Base-by-base conservation (phyloP, 2,329 filamentous ascomycete genomes). In the Xylaria sp. region DNA sequence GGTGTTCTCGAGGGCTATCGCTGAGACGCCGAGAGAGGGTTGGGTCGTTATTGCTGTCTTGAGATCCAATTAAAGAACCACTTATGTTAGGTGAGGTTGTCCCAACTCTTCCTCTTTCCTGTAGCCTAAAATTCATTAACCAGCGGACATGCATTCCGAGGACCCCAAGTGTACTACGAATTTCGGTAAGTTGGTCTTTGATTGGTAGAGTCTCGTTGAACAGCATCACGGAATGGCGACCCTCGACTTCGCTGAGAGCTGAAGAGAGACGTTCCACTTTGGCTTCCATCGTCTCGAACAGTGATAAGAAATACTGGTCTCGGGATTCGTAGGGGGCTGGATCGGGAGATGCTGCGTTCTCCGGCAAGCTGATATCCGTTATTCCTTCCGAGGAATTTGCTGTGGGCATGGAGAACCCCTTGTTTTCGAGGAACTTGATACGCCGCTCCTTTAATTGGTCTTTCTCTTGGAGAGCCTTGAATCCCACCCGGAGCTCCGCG, bases 161-260 rank as follows among this genome's bases (percentile, higher is more conserved):
- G 73, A 88, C 85, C 60, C 86, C 87, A 68, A 88, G 80, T 71
- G 84, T 88, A 78, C 85, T 88, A 52, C 85, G 82, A 51, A 89
- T 80, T 76, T 90, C 88, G 3, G 85, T 84, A n/a, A 90, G 83
- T 77, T 90, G 87, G 67, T 90, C 88, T 66, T 88, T 87, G 69
- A 90, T 85, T 8, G 86, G 87, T 74, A 89, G 83, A 5, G 88
- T 86, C 76, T 90, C 87, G 73, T 89, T 90, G 75, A 90, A 83
- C 9, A 89, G 83, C 83, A 88, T 86, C 78, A 89, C 86, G 39
- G 85, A 88, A 75, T 90, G 88, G 58, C 87, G 84, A 3, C 85
- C 86, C 74, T 90, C 88, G 59, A 89, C 82, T 67, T 89, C 88
- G 23, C 84, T 86, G 46, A 90, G 74, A 51, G 85, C 85, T 64